A percentile compares a stretch with the other conserved stretches of the same genome.
These are phyloP conservation scores for Tephrocybe rancida DNA, from an alignment of 768 basidiomycete genomes.

Conservation along the genomic window DNA sequence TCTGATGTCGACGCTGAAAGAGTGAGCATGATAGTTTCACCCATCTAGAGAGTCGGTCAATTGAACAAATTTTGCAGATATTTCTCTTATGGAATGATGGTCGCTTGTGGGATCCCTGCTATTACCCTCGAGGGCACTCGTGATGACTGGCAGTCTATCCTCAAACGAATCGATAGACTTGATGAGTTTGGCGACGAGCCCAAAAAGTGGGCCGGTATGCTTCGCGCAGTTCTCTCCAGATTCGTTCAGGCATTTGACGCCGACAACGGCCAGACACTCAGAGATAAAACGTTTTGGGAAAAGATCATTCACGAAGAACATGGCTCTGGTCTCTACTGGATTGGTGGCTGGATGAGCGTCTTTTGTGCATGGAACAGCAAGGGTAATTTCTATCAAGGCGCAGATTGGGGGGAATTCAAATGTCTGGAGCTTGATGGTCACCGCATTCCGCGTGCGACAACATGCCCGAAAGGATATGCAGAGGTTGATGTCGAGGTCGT, in stretches of 20 bases:
- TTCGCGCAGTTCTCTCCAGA: constrained; percentile 21
- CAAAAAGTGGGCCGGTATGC: constrained; percentile 19
- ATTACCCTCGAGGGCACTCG: constrained; percentile 24
- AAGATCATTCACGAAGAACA: constrained; percentile 5
- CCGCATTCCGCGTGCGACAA: not conserved
- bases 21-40: not conserved
- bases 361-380: constrained; percentile 13
- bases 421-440: not conserved
- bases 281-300: constrained; percentile 12
- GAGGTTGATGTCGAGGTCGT: constrained; percentile 17
- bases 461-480: constrained; percentile 2
- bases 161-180: constrained; percentile 22
- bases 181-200: constrained; percentile 23
- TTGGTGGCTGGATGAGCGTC: constrained; percentile 13
- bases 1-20: not conserved
- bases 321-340: not conserved
- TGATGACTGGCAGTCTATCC: constrained; percentile 23
- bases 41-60: no score
- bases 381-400: not conserved
- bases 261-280: not conserved
- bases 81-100: constrained; percentile 14
- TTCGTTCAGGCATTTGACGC: constrained; percentile 22
- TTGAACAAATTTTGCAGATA: constrained; percentile 6
- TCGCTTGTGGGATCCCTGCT: constrained; percentile 23
- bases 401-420: not conserved